A percentile compares a stretch with the other conserved stretches of the same genome.
Evolutionary conservation across 2,329 filamentous ascomycete genomes (phyloP).

Genomic region (Chaetomiaceae sp.): DNA sequence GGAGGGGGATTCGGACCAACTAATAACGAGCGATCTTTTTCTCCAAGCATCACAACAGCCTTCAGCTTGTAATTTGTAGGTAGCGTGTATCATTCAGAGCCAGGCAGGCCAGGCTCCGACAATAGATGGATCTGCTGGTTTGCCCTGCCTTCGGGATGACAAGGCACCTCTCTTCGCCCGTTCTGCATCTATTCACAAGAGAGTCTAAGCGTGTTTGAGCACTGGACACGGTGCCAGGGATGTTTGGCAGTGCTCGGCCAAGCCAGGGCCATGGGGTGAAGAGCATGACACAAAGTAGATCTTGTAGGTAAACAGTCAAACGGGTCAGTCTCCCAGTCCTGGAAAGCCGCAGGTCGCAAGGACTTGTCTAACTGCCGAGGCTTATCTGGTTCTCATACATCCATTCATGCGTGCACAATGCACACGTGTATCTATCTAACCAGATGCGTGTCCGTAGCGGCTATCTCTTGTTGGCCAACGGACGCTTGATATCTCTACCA

Average conservation of each 20-base stretch:
- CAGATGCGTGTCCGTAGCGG: neutral
- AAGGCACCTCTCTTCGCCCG: no score
- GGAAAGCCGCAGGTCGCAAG: no score
- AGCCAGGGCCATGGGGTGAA: no score
- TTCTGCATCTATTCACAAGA: no score
- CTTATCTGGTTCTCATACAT: conserved; percentile 15
- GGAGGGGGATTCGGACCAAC: no score
- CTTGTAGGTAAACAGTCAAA: no score
- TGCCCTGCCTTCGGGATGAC: neutral
- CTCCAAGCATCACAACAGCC: neutral
- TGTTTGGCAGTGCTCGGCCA: no score
- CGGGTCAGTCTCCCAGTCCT: no score
- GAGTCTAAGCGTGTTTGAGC: no score
- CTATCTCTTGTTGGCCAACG: neutral
- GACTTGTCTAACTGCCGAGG: no score
- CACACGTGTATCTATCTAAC: conserved; percentile 1
- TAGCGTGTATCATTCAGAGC: neutral
- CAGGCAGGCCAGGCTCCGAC: neutral
- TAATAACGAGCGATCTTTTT: neutral
- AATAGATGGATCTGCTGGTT: conserved; percentile 4
- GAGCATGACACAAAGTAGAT: no score
- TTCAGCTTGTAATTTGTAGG: neutral
- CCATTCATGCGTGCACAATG: conserved; percentile 14
- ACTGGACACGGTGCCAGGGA: no score
- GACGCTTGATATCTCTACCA: neutral